These are phyloP conservation scores for Colletotrichum agaves DNA, from an alignment of 2,329 filamentous ascomycete species.

Conservation along the genomic window DNA sequence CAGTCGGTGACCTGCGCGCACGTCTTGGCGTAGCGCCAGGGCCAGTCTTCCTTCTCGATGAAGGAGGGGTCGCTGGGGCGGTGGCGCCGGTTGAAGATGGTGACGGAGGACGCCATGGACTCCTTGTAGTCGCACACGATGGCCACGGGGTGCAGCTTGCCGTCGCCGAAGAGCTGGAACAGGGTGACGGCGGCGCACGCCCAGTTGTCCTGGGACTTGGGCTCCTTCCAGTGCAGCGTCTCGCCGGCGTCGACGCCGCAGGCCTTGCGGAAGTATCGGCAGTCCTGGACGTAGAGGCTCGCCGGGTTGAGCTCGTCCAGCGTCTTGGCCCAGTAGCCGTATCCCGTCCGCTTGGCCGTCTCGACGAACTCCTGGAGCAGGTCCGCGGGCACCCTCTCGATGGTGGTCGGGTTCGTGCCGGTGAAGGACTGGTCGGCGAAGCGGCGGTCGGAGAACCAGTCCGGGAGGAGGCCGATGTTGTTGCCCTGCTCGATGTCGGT, in stretches of 20 bases:
- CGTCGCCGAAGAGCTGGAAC: constrained; percentile 55
- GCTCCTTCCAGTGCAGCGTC: constrained; percentile 44
- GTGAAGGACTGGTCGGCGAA: constrained; percentile 58
- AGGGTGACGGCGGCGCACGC: constrained; percentile 54
- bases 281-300: constrained; percentile 56
- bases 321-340: constrained; percentile 46
- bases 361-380: constrained; percentile 49
- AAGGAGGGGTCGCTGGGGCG: constrained; percentile 43
- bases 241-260: constrained; percentile 44
- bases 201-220: constrained; percentile 42
- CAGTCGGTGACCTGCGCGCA: constrained; percentile 60
- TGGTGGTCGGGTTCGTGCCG: constrained; percentile 56
- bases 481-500: constrained; percentile 48
- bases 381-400: constrained; percentile 51
- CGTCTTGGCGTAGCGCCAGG: constrained; percentile 64
- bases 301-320: constrained; percentile 43
- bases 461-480: constrained; percentile 46
- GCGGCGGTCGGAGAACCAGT: constrained; percentile 44
- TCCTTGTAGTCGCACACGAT: constrained; percentile 60
- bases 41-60: constrained; percentile 57
- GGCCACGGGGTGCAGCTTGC: constrained; percentile 59
- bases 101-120: constrained; percentile 49
- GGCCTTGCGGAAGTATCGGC: constrained; percentile 54
- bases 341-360: constrained; percentile 47
- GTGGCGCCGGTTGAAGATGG: constrained; percentile 60